Base-by-base conservation (phyloP, 2,329 filamentous ascomycete species). In the Fulvia fulva region DNA sequence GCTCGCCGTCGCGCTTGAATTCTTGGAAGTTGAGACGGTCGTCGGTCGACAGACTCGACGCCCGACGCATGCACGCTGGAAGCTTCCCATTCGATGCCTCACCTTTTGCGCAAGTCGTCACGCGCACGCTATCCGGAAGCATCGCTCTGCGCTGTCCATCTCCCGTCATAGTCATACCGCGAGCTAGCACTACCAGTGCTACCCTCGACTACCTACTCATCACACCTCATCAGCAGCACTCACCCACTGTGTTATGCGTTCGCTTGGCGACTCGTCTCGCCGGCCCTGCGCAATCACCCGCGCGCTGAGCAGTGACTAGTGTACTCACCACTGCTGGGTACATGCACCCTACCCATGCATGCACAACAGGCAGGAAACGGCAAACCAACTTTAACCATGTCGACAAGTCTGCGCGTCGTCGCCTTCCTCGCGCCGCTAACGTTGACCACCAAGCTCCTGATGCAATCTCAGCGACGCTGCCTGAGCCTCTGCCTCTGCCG, bases 41-140 rank as follows among this genome's bases (percentile, higher is more conserved):
- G n/a, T n/a, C n/a, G n/a, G n/a, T n/a, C n/a, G n/a, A n/a, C n/a
- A n/a, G n/a, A n/a, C n/a, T n/a, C n/a, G n/a, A n/a, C n/a, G n/a
- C n/a, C n/a, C n/a, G n/a, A n/a, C n/a, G n/a, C n/a, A n/a, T n/a
- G n/a, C n/a, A n/a, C n/a, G n/a, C n/a, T n/a, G n/a, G n/a, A n/a
- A n/a, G 44, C n/a, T 50, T 32, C 47, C 25, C 26, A 50, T 50
- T 50, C n/a, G 47, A 25, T 32, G 47, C 47, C 47, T 50, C 25
- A 21, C 9, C 47, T 50, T 50, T 50, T 4, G 5, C 5, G 21
- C 11, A 23, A 21, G 21, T 25, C 12, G 22, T 25, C 44, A 47
- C 44, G 12, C 44, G 25, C 3, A 25, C 44, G 5, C 21, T 21
- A 47, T 22, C 44, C 44, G 21, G 12, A 47, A 14, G 47, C 23